Base-by-base conservation (phyloP, 441 rosid genomes). In the Biscutella laevigata region DNA sequence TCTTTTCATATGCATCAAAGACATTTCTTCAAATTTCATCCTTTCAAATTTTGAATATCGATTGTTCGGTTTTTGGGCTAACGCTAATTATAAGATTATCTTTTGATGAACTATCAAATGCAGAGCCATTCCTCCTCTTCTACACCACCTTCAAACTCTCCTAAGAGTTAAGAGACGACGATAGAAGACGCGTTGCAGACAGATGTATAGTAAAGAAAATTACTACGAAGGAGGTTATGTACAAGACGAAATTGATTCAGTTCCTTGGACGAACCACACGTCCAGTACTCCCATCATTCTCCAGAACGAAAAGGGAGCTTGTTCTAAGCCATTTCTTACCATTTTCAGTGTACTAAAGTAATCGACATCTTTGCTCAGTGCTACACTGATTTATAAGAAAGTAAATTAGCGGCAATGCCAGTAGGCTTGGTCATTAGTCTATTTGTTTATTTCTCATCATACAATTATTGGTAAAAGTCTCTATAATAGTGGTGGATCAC, bases 301-400 rank as follows among this genome's bases (percentile, higher is more conserved):
- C 66, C 99, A 94, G 57, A 94, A 88, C 71, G 97, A 88, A 72
- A 92, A 92, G 71, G 99, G 99, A 57, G 95, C 99, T 45, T 92
- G 99, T 56, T n/a, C 45, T 35, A 10, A 17, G 15, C 20, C 40
- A 36, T 36, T 13, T 43, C 26, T 5, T 7, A 34, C 10, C 8
- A 35, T 19, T 10, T 6, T 10, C 8, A 36, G 46, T 53, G 0
- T 39, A 36, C 12, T 51, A 0, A 16, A 39, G 25, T 32, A 12
- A 12, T 53, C 1, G 17, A 38, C 8, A 4, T 46, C 5, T 55
- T 10, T 17, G 37, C 49, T 55, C 30, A 33, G 20, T 17, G 20
- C 3, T 17, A 17, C 20, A 17, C 20, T 17, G 1, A 29, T 17
- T 17, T n/a, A n/a, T n/a, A 25, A 24, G 51, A 25, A 50, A 42